Evolutionary conservation across 176 grass and related monocot genomes (phyloP).

Genomic region (Echinochloa phyllopogon): DNA sequence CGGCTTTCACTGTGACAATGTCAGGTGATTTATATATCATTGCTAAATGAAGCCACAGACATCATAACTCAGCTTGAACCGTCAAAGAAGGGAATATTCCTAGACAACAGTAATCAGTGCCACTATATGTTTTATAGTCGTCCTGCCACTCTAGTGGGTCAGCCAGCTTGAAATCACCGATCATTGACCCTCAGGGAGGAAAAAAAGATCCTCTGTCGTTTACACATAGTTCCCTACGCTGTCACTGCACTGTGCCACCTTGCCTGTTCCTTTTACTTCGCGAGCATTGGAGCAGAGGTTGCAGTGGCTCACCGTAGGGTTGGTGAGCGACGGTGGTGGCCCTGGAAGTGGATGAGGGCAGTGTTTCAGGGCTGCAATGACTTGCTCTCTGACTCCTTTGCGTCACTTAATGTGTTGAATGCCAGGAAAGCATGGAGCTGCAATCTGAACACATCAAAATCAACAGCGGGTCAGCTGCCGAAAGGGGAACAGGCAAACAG

Average conservation of each 20-base stretch:
- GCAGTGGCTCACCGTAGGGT: slow-evolving; percentile 47
- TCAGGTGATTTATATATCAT: slow-evolving; percentile 27
- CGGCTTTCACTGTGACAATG: slow-evolving; percentile 27
- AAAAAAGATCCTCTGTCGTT: slow-evolving; percentile 28
- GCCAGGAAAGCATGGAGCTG: slow-evolving; percentile 43
- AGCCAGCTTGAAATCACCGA: slow-evolving; percentile 30
- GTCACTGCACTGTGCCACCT: slow-evolving; percentile 43
- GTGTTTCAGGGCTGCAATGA: slow-evolving; percentile 51
- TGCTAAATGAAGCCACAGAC: slow-evolving; percentile 38
- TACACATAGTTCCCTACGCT: slow-evolving; percentile 40
- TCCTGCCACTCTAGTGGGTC: slow-evolving; percentile 44
- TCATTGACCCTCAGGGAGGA: slow-evolving; percentile 26
- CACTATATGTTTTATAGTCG: slow-evolving; percentile 46
- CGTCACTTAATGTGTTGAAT: slow-evolving; percentile 31
- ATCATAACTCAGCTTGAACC: slow-evolving; percentile 29
- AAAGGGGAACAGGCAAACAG: slow-evolving; percentile 40
- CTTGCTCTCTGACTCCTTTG: slow-evolving; percentile 44
- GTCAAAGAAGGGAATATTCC: slow-evolving; percentile 49
- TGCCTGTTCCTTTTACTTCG: slow-evolving; percentile 21
- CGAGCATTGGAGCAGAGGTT: slow-evolving; percentile 22
- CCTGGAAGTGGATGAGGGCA: slow-evolving; percentile 44
- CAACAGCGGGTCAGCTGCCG: slow-evolving; percentile 35
- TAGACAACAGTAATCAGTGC: slow-evolving; percentile 50
- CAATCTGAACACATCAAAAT: slow-evolving; percentile 51
- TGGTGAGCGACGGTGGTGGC: slow-evolving; percentile 53